Evolutionary conservation across 208 protist genomes (phyloP).

Genomic region (Phytomonas sp.): DNA sequence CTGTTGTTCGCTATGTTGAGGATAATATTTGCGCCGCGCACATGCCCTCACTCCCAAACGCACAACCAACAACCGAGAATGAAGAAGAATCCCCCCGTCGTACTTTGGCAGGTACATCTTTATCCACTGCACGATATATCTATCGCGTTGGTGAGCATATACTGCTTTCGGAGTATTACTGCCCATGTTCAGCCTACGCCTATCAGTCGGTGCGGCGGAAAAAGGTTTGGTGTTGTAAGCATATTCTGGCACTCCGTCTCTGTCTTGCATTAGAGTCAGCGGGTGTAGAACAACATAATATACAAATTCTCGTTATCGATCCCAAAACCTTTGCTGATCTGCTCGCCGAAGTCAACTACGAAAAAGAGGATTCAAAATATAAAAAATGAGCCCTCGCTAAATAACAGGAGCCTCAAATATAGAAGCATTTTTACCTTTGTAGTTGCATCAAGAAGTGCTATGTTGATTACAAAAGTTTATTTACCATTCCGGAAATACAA

Average conservation of each 20-base stretch:
- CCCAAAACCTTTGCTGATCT: slow-evolving; percentile 19
- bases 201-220: slow-evolving; percentile 65
- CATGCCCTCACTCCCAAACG: background rate
- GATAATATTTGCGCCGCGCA: background rate
- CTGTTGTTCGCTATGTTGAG: slow-evolving; percentile 55
- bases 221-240: slow-evolving; percentile 76
- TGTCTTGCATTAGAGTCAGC: slow-evolving; percentile 41
- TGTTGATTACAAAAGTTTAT: background rate
- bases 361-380: background rate
- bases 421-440: background rate
- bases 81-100: background rate
- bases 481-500: background rate
- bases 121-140: slow-evolving; percentile 25
- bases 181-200: slow-evolving; percentile 70
- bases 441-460: background rate
- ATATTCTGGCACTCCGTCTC: slow-evolving; percentile 70
- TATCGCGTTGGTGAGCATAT: slow-evolving; percentile 75
- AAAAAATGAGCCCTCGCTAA: background rate
- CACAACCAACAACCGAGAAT: background rate
- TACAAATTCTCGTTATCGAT: slow-evolving; percentile 31
- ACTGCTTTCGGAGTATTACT: slow-evolving; percentile 71
- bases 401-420: background rate
- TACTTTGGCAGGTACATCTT: background rate
- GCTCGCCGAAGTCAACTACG: slow-evolving; percentile 9
- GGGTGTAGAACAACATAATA: slow-evolving; percentile 39